These are phyloP conservation scores for Sugiyamaella castrensis DNA, from an alignment of 1,139 yeast genomes.

Conservation along the genomic window DNA sequence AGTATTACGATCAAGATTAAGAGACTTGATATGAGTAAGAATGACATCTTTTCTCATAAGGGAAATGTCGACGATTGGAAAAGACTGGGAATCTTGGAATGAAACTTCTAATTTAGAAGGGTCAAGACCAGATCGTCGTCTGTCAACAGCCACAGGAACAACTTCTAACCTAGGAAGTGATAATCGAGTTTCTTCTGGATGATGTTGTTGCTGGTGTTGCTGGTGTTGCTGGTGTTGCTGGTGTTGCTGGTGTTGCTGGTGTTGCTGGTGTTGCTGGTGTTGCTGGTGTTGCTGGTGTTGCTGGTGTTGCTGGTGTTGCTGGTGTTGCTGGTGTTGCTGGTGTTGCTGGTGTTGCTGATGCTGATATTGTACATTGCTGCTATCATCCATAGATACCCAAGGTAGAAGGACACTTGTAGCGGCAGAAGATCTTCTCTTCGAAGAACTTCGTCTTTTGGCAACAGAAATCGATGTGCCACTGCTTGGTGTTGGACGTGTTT, in stretches of 20 bases:
- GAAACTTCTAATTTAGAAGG: conserved; percentile 7
- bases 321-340: conserved; percentile 5
- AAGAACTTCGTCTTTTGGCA: conserved; percentile 22
- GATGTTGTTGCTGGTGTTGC: conserved; percentile 11
- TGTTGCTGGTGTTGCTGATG: not conserved
- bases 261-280: conserved; percentile 11
- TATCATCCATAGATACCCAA: no score
- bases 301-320: not conserved
- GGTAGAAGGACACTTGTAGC: conserved; percentile 4
- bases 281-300: not conserved
- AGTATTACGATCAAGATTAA: conserved; percentile 18
- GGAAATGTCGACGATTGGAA: conserved; percentile 20
- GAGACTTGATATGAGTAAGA: conserved; percentile 56
- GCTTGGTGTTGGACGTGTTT: conserved; percentile 13
- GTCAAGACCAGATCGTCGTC: conserved; percentile 10
- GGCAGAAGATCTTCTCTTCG: conserved; percentile 20
- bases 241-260: not conserved
- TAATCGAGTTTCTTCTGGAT: conserved; percentile 22
- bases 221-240: not conserved
- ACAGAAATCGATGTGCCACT: conserved; percentile 10
- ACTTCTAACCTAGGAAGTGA: conserved; percentile 24
- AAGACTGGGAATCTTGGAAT: conserved; percentile 4
- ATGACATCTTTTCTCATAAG: conserved; percentile 61
- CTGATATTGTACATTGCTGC: not conserved
- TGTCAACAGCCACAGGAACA: conserved; percentile 11